Evolutionary conservation across 768 basidiomycete genomes (phyloP).

Genomic region (Panaeolus papilionaceus): DNA sequence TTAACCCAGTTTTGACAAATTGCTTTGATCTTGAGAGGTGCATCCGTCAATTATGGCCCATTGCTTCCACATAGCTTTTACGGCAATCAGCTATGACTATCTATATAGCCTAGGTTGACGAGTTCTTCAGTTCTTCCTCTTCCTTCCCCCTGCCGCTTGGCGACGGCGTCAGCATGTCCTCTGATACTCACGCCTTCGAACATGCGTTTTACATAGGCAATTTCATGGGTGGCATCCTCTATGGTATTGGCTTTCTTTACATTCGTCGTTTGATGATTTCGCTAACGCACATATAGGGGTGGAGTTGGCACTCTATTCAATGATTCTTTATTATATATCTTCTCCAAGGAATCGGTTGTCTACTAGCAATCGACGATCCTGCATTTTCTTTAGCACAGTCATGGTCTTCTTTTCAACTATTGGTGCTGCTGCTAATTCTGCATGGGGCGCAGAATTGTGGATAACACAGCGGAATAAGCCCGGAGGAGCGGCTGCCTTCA

Average conservation of each 20-base stretch:
- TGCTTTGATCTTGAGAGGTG: conserved; percentile 1
- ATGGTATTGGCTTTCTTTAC: not conserved
- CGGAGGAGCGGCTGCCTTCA: not conserved
- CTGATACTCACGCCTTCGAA: conserved; percentile 1
- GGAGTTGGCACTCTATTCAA: conserved; percentile 3
- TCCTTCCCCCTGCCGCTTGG: conserved; percentile 1
- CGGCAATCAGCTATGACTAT: not conserved
- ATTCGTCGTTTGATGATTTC: not conserved
- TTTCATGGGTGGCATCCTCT: conserved; percentile 8
- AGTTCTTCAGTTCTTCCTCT: not conserved
- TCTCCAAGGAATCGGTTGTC: not conserved
- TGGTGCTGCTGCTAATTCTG: not conserved
- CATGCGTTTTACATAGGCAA: conserved; percentile 14
- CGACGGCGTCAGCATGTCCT: conserved; percentile 10
- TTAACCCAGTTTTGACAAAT: conserved; percentile 9
- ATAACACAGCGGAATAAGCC: not conserved
- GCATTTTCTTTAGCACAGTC: conserved; percentile 4
- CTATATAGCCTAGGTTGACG: not conserved
- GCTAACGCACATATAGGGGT: not conserved
- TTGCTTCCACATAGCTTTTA: not conserved
- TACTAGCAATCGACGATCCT: not conserved
- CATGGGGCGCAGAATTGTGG: conserved; percentile 1
- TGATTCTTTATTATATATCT: not conserved
- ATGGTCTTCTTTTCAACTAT: not conserved
- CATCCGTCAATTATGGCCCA: not conserved